Evolutionary conservation across 345 rosid genomes (phyloP).

Genomic region (Physaria fendleri): DNA sequence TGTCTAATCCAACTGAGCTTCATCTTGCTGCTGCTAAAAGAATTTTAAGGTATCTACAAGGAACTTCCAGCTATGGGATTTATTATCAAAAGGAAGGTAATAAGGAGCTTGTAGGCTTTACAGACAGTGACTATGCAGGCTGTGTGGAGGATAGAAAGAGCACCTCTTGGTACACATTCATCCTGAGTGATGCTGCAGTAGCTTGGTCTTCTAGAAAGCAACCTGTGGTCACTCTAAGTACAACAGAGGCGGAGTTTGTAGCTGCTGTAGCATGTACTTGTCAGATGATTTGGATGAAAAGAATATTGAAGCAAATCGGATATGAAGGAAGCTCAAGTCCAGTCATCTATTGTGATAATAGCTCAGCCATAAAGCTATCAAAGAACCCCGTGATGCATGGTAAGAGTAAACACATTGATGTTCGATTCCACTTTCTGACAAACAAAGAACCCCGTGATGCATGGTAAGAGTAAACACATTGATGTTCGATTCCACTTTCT

Average conservation of each 20-base stretch:
- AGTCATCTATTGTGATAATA: not conserved
- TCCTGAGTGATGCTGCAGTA: not conserved
- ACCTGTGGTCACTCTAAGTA: not conserved
- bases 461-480: no score
- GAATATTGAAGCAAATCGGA: not conserved
- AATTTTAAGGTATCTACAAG: not conserved
- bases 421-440: no score
- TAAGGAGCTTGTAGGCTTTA: not conserved
- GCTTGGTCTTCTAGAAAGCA: not conserved
- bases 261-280: no score
- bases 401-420: constrained; percentile 8
- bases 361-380: not conserved
- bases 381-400: not conserved
- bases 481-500: no score
- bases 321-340: not conserved
- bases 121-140: not conserved
- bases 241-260: not conserved
- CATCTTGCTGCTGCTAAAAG: not conserved
- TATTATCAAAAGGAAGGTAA: not conserved
- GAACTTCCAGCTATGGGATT: not conserved
- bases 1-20: not conserved
- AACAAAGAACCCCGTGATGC: no score
- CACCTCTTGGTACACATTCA: not conserved
- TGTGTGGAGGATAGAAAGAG: not conserved
- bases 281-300: not conserved